Evolutionary conservation across 495 filamentous ascomycete genomes (phyloP).

Genomic region (Aspergillus bridgeri): DNA sequence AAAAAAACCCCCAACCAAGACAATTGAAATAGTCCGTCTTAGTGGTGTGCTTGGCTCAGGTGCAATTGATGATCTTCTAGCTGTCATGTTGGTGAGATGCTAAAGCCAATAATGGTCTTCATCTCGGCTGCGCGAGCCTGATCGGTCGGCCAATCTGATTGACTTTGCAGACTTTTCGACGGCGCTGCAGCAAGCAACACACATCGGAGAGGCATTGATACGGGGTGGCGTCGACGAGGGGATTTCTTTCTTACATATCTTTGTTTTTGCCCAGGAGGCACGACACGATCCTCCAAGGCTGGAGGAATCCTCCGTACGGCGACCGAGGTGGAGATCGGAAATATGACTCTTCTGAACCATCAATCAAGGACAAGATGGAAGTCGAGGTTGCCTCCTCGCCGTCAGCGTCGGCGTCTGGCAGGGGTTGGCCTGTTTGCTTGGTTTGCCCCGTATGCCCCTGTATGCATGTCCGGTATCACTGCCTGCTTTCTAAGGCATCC

Average conservation of each 20-base stretch:
- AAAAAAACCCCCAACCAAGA: neutral
- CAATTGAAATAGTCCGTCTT: neutral
- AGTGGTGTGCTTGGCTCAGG: neutral
- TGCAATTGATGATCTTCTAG: neutral
- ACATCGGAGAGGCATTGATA: neutral
- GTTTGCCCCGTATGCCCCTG: too few species aligned
- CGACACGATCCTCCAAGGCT: neutral
- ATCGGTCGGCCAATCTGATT: neutral
- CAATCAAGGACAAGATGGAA: neutral
- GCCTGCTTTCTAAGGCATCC: neutral
- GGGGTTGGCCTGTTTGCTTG: too few species aligned
- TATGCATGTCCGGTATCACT: neutral
- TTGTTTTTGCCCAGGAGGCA: neutral
- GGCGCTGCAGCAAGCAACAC: neutral
- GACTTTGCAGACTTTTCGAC: neutral
- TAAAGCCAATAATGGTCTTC: neutral
- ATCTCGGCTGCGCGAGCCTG: neutral
- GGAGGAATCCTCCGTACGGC: neutral
- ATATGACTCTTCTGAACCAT: neutral
- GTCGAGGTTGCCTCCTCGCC: too few species aligned
- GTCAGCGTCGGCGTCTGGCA: neutral
- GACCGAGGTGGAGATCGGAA: neutral
- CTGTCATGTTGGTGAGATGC: neutral
- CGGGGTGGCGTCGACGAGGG: neutral
- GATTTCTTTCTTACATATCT: too few species aligned